Evolutionary conservation across 305 asterid genomes (phyloP).

Genomic region (Striga hermonthica): DNA sequence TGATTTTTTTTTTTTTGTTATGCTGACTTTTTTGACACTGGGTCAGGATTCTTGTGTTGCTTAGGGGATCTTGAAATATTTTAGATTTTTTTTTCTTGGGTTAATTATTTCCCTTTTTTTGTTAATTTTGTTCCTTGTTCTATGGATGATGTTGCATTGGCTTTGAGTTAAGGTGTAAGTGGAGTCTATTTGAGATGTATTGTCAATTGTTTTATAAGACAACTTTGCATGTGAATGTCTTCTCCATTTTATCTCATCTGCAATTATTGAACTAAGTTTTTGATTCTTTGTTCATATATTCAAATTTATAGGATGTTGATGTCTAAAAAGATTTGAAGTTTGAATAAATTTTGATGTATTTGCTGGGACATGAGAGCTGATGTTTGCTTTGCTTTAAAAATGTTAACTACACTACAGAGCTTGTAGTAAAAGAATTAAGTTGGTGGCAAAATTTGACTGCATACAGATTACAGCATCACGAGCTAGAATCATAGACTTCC

Average conservation of each 20-base stretch:
- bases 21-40: background rate
- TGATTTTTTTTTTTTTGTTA: background rate
- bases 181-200: too few species aligned
- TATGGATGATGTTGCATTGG: background rate
- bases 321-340: background rate
- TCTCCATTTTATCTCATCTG: background rate
- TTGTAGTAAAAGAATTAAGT: conserved; percentile 1
- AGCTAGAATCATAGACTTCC: background rate
- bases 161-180: too few species aligned
- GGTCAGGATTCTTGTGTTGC: background rate
- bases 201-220: background rate
- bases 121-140: too few species aligned
- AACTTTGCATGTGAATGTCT: background rate
- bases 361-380: background rate
- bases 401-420: background rate
- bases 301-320: conserved; percentile 3
- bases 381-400: background rate
- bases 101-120: too few species aligned
- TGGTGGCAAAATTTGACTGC: background rate
- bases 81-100: too few species aligned
- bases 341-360: background rate
- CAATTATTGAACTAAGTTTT: background rate
- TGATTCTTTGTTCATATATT: background rate
- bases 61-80: too few species aligned
- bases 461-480: background rate